A percentile compares a stretch with the other conserved stretches of the same genome.
These are phyloP conservation scores for Fraxinus sp. DNA, from an alignment of 305 asterid genomes.

Conservation along the genomic window DNA sequence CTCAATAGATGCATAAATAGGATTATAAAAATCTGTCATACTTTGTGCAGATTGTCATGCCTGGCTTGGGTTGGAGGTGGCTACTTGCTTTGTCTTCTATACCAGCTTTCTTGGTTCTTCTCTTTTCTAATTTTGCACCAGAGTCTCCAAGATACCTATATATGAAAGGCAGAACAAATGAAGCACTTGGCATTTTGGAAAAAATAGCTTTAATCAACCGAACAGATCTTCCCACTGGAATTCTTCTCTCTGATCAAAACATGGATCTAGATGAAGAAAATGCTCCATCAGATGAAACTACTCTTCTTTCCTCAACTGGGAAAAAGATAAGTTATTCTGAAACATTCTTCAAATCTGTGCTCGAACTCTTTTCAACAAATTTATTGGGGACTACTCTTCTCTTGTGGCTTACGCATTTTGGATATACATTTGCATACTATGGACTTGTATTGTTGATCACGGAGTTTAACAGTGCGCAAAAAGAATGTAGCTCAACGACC, in stretches of 20 bases:
- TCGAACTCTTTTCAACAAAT: constrained; percentile 43
- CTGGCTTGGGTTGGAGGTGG: constrained; percentile 57
- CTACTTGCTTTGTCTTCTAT: constrained; percentile 49
- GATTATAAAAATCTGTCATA: background rate
- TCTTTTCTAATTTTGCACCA: constrained; percentile 33
- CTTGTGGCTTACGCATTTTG: constrained; percentile 50
- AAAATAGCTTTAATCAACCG: constrained; percentile 35
- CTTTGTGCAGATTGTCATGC: constrained; percentile 42
- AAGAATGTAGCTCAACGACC: constrained; percentile 30
- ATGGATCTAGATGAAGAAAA: constrained; percentile 26
- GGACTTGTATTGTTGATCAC: constrained; percentile 62
- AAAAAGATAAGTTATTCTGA: constrained; percentile 16
- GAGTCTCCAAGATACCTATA: constrained; percentile 59
- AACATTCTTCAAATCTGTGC: constrained; percentile 25
- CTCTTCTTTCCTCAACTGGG: constrained; percentile 22
- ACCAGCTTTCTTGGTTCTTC: constrained; percentile 41
- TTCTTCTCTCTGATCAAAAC: constrained; percentile 33
- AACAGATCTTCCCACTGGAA: constrained; percentile 41
- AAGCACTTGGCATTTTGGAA: constrained; percentile 34
- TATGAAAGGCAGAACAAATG: constrained; percentile 40
- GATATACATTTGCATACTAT: constrained; percentile 54
- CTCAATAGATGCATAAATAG: background rate
- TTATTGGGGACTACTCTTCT: constrained; percentile 47
- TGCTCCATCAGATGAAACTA: constrained; percentile 11
- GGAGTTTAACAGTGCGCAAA: constrained; percentile 44